Conservation (phyloP, 2,329 filamentous ascomycete genomes). For the Ophiocordyceps polyrhachis-furcata region DNA sequence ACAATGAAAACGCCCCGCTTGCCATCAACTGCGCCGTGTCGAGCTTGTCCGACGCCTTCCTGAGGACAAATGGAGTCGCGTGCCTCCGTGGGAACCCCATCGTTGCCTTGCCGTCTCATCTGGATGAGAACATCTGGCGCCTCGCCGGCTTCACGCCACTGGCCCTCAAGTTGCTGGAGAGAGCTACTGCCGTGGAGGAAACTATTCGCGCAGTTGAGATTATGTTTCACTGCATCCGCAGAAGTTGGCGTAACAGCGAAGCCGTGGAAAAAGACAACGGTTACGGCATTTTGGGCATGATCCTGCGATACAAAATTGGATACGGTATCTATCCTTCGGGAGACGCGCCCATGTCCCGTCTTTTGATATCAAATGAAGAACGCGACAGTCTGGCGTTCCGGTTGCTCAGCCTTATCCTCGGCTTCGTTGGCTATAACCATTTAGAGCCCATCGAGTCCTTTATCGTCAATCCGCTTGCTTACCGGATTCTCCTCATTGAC, state of each 20-base stretch:
- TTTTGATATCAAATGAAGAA: conserved; percentile 30
- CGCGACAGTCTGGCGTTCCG: conserved; percentile 37
- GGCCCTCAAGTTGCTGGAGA: conserved; percentile 67
- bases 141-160: conserved; percentile 81
- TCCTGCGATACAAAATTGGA: conserved; percentile 69
- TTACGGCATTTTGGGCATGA: conserved; percentile 69
- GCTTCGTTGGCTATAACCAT: conserved; percentile 77
- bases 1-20: conserved; percentile 45
- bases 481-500: conserved; percentile 80
- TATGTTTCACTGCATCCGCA: conserved; percentile 67
- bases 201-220: conserved; percentile 65
- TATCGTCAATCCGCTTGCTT: conserved; percentile 89
- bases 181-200: conserved; percentile 49
- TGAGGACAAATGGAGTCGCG: conserved; percentile 61
- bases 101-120: conserved; percentile 58
- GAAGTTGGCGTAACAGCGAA: conserved; percentile 94
- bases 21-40: conserved; percentile 80
- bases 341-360: conserved; percentile 16
- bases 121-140: conserved; percentile 87
- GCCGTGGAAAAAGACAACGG: conserved; percentile 95
- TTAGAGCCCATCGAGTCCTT: conserved; percentile 69
- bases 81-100: conserved; percentile 70
- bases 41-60: conserved; percentile 75
- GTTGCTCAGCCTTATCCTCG: conserved; percentile 58
- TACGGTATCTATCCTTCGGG: conserved; percentile 16